Evolutionary conservation across 352 stramenopile species (phyloP).

Genomic region (Pythium rhizo-oryzae): DNA sequence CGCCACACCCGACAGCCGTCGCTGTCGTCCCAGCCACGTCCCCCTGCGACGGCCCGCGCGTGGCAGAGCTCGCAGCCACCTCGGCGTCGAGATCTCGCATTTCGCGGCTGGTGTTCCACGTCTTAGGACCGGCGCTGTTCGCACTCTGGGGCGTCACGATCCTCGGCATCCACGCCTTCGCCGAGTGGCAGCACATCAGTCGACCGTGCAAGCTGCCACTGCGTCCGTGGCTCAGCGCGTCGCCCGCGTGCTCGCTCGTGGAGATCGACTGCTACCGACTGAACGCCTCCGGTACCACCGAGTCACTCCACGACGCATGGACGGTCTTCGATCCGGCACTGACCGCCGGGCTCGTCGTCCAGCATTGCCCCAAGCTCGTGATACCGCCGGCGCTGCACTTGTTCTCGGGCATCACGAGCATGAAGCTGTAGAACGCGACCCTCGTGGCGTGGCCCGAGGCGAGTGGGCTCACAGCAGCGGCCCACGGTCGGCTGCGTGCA

Average conservation of each 20-base stretch:
- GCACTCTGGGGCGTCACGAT: constrained; percentile 1
- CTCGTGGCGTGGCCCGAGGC: background rate
- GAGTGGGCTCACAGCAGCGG: background rate
- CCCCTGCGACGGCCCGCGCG: background rate
- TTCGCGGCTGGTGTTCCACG: constrained; percentile 1
- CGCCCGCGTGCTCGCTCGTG: constrained; percentile 9
- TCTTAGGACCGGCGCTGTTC: constrained; percentile 1
- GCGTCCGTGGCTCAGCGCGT: constrained; percentile 6
- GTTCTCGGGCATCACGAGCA: background rate
- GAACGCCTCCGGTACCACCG: no score
- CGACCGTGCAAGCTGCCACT: background rate
- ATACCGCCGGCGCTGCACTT: background rate
- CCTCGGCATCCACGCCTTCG: background rate
- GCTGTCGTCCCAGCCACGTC: no score
- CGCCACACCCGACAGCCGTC: no score
- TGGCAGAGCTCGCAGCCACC: background rate
- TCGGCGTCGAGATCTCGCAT: no score
- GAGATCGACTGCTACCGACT: constrained; percentile 12
- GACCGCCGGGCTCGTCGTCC: constrained; percentile 3
- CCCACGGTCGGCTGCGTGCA: background rate
- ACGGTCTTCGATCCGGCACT: background rate
- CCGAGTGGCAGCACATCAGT: background rate
- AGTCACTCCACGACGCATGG: background rate
- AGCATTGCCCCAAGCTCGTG: constrained; percentile 6
- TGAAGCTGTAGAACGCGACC: constrained; percentile 21